A percentile compares a stretch with the other conserved stretches of the same genome.
Conservation (phyloP, 306 rosid species). For the Pueraria montana region DNA sequence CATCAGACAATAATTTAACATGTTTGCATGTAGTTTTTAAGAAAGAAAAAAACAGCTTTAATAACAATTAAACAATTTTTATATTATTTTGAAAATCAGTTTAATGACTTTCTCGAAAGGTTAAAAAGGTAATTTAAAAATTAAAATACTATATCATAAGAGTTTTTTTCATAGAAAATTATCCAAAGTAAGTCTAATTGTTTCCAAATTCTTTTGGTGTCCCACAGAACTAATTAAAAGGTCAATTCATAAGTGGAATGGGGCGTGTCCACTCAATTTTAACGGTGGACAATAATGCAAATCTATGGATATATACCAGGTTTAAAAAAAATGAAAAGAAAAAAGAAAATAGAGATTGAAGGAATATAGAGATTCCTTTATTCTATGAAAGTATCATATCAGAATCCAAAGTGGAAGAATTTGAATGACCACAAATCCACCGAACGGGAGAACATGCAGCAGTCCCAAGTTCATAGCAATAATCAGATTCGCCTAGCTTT, state of each 20-base stretch:
- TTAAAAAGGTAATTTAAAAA: neutral
- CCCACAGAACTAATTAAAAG: neutral
- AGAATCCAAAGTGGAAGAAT: constrained; percentile 42
- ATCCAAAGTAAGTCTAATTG: neutral
- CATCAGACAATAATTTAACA: too few relatives aligned
- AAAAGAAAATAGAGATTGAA: neutral
- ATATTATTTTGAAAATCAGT: neutral
- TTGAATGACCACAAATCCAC: constrained; percentile 47
- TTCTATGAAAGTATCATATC: constrained; percentile 35
- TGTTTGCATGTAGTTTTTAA: too few relatives aligned
- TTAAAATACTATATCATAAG: neutral
- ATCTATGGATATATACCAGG: neutral
- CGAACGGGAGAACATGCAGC: neutral
- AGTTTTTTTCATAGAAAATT: neutral
- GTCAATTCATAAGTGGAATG: neutral
- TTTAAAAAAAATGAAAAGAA: neutral
- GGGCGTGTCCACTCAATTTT: neutral
- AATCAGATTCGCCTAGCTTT: constrained; percentile 13
- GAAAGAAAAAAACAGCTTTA: too few relatives aligned
- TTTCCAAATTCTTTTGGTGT: neutral
- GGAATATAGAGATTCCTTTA: constrained; percentile 27
- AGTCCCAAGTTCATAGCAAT: constrained; percentile 3
- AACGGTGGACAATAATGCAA: neutral
- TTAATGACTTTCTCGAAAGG: neutral
- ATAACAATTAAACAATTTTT: too few relatives aligned